phyloP scores from a whole-genome alignment of 106 monocot species.

The Dendrobium officinale region DNA sequence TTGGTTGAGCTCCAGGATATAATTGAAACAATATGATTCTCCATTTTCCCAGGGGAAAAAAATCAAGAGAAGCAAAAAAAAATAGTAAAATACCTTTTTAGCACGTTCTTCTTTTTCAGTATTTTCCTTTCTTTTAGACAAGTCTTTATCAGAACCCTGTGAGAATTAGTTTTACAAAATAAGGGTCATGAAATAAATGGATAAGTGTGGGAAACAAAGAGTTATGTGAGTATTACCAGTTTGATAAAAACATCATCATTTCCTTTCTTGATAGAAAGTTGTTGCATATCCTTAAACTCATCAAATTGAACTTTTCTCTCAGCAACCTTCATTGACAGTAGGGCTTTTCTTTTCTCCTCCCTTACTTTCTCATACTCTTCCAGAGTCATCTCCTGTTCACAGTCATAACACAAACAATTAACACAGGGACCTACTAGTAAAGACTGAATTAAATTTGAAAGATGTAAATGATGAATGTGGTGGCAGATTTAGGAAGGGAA shows the following conservation, averaged over 20 bases:
- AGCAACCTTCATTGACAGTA: constrained; percentile 35
- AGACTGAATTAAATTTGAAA: too few species aligned
- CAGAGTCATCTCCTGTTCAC: constrained; percentile 39
- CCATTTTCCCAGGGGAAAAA: too few species aligned
- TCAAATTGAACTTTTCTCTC: constrained; percentile 57
- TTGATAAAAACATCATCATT: constrained; percentile 47
- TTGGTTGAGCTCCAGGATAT: too few species aligned
- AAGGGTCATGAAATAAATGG: neutral
- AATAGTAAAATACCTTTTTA: constrained; percentile 27
- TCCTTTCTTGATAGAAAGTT: constrained; percentile 42
- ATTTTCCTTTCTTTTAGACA: constrained; percentile 30
- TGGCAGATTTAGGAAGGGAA: too few species aligned
- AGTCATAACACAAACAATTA: neutral
- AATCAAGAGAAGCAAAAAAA: too few species aligned
- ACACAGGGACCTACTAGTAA: too few species aligned
- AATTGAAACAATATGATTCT: too few species aligned
- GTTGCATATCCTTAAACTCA: constrained; percentile 38
- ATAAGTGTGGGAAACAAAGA: neutral
- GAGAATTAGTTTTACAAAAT: neutral
- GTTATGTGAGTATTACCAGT: constrained; percentile 19
- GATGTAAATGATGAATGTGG: too few species aligned
- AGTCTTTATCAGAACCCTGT: constrained; percentile 45
- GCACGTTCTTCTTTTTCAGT: constrained; percentile 25
- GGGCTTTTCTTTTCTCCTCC: constrained; percentile 53
- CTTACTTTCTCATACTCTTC: constrained; percentile 55